phyloP scores from a whole-genome alignment of 2,329 filamentous ascomycete genomes.

The Phialocephala sp. region DNA sequence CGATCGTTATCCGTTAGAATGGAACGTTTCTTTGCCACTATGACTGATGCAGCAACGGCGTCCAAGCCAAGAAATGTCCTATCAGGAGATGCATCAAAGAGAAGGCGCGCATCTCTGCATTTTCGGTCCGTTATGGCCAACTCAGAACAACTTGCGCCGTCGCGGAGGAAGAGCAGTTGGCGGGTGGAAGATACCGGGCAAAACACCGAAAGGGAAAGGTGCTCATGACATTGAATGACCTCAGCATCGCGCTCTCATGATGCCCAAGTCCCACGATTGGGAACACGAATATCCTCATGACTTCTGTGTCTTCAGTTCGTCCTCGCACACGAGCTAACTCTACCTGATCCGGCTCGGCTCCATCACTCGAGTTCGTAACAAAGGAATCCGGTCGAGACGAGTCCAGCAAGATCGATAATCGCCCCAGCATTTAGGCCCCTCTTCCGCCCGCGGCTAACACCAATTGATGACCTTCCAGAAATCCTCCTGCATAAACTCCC shows the following conservation, averaged over 20 bases:
- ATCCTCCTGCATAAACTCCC: slow-evolving; percentile 19
- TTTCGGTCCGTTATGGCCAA: slow-evolving; percentile 29
- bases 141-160: slow-evolving; percentile 2
- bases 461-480: slow-evolving; percentile 20
- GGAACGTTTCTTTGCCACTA: slow-evolving; percentile 23
- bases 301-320: neutral
- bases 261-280: neutral
- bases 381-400: neutral
- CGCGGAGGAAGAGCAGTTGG: neutral
- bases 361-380: neutral
- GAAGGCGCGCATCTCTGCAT: slow-evolving; percentile 24
- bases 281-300: slow-evolving; percentile 2
- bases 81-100: slow-evolving; percentile 25
- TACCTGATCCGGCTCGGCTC: neutral
- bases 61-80: slow-evolving; percentile 23
- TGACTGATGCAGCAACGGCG: slow-evolving; percentile 31
- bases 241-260: neutral
- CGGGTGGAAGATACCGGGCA: slow-evolving; percentile 14
- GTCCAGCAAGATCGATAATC: neutral
- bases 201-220: neutral
- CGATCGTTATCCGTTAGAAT: slow-evolving; percentile 15
- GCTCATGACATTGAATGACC: slow-evolving; percentile 11
- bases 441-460: slow-evolving; percentile 8
- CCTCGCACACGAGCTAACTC: slow-evolving; percentile 8
- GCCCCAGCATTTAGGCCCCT: neutral